These are phyloP conservation scores for Tolypocladium sp. DNA, from an alignment of 2,329 filamentous ascomycete species.

Conservation along the genomic window DNA sequence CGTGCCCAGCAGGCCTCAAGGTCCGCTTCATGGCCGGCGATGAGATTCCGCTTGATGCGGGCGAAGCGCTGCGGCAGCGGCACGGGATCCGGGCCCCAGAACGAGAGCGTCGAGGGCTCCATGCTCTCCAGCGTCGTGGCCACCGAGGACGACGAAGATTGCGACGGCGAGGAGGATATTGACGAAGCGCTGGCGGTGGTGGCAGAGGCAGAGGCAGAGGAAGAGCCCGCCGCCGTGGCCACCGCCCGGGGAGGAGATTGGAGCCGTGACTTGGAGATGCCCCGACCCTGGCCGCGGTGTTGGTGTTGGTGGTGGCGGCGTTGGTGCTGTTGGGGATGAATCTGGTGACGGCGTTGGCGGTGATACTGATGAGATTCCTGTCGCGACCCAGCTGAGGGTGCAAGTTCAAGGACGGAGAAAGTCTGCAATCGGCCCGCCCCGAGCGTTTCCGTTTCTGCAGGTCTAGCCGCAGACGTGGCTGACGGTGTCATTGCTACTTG, in stretches of 20 bases:
- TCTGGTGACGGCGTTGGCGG: background rate
- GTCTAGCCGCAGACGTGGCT: background rate
- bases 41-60: constrained; percentile 44
- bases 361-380: background rate
- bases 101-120: constrained; percentile 32
- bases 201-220: background rate
- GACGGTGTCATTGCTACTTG: background rate
- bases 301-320: background rate
- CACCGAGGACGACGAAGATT: background rate
- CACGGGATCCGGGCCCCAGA: constrained; percentile 47
- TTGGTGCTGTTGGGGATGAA: background rate
- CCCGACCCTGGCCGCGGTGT: background rate
- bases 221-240: background rate
- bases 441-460: background rate
- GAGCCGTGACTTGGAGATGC: background rate
- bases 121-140: background rate
- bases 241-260: background rate
- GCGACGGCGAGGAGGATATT: background rate
- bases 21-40: constrained; percentile 43
- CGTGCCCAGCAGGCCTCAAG: constrained; percentile 47
- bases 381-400: background rate
- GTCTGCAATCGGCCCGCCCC: background rate
- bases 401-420: background rate
- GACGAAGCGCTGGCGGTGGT: background rate
- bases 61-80: constrained; percentile 51